Conservation (phyloP, 2,329 filamentous ascomycete species). For the Parastagonospora nodorum region DNA sequence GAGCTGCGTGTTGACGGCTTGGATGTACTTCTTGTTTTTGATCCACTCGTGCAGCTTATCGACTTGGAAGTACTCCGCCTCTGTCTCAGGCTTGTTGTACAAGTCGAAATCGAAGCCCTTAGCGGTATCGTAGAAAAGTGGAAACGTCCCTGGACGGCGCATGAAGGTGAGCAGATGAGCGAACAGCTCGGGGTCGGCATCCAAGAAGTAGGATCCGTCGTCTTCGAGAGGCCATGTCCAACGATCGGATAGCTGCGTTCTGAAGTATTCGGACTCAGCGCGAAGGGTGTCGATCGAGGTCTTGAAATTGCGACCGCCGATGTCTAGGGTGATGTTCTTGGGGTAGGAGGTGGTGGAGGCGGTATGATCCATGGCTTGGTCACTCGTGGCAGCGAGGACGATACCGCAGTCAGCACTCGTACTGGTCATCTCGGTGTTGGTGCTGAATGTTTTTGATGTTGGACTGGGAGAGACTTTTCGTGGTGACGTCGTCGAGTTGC, state of each 20-base stretch:
- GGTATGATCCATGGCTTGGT: no score
- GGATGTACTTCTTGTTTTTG: slow-evolving; percentile 20
- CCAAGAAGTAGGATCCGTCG: slow-evolving; percentile 47
- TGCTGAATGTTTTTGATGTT: not conserved
- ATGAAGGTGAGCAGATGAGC: slow-evolving; percentile 25
- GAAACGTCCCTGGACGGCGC: slow-evolving; percentile 20
- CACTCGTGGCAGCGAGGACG: no score
- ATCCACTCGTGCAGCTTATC: slow-evolving; percentile 40
- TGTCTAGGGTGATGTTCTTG: slow-evolving; percentile 14
- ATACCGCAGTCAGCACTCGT: not conserved
- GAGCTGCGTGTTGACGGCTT: slow-evolving; percentile 19
- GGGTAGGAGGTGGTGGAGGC: not conserved
- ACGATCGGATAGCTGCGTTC: slow-evolving; percentile 1
- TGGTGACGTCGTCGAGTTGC: not conserved
- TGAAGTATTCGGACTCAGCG: slow-evolving; percentile 13
- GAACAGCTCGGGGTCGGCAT: slow-evolving; percentile 46
- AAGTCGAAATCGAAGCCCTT: slow-evolving; percentile 41
- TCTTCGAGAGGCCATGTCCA: slow-evolving; percentile 10
- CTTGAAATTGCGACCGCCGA: slow-evolving; percentile 21
- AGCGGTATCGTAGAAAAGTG: slow-evolving; percentile 41
- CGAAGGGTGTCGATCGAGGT: slow-evolving; percentile 8
- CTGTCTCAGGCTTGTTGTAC: slow-evolving; percentile 39
- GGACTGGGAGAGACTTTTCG: not conserved
- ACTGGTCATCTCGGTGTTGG: not conserved
- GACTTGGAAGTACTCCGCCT: slow-evolving; percentile 45